Evolutionary conservation across 2,329 filamentous ascomycete species (phyloP), one percentile per base, ranked within the genome.

Genomic region (Alternaria gaisen): DNA sequence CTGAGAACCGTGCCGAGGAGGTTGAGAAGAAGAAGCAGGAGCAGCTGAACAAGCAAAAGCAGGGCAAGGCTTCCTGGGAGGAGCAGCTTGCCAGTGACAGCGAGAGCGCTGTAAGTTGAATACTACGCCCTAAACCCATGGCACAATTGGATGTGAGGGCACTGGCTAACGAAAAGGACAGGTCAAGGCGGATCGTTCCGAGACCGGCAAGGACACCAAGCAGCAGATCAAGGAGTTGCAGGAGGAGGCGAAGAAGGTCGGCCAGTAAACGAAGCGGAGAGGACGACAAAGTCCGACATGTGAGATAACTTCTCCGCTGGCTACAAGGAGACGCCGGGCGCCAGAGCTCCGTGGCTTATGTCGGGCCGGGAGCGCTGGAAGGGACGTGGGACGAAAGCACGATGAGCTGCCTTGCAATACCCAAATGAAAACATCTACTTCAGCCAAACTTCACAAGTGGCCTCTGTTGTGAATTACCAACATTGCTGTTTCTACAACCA

Each of bases 161-260:
- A 38, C n/a, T 51, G 36, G 43, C 47, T 43, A 48, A 56, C 11
- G 10, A 22, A 26, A 57, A 24, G 59, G 66, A 32, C 48, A 77
- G 71, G 68, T 83, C 59, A 80, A 80, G 58, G 82, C 82, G 3
- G 82, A 84, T 65, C 76, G 77, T 47, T 75, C 77, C 67, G 72
- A 83, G 53, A 77, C 79, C 18, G 67, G 78, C 12, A 72, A 79
- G 52, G 76, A 64, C 40, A 64, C 80, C 43, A 71, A 77, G 28
- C 67, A 79, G 53, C 77, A 80, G 38, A 82, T 83, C 61, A 77
- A 81, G 71, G 77, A 83, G 57, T 66, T 84, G 54, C 82, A 84
- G 69, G 77, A 83, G 71, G 75, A 83, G 75, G 75, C 80, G 2
- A 78, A 77, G 59, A 75, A 80, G 67, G 66, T 60, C 28, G 38